These are phyloP conservation scores for Mrakia frigida DNA, from an alignment of 768 basidiomycete species.

Conservation along the genomic window DNA sequence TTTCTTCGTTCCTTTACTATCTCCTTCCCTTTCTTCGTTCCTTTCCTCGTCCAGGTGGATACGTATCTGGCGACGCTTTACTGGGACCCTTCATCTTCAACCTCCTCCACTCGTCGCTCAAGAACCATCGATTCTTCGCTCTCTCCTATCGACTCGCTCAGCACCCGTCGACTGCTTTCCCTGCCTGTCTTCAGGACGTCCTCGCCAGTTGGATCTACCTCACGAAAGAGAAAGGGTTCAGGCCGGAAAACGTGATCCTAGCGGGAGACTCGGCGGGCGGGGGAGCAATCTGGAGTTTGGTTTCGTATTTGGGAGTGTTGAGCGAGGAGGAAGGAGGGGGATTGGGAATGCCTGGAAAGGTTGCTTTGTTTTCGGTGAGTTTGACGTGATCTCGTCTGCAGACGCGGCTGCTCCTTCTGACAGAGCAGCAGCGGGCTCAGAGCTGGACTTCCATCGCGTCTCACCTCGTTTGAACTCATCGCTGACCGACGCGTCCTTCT, in stretches of 20 bases:
- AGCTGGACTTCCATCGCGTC: too few species aligned
- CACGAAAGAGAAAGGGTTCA: not conserved
- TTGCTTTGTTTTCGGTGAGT: constrained; percentile 7
- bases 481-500: not conserved
- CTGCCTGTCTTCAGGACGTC: not conserved
- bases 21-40: not conserved
- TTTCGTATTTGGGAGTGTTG: not conserved
- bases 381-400: too few species aligned
- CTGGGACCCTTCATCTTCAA: constrained; percentile 7
- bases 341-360: not conserved
- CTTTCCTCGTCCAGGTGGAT: not conserved
- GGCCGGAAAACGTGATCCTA: not conserved
- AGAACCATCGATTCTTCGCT: not conserved
- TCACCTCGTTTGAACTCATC: too few species aligned
- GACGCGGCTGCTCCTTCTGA: too few species aligned
- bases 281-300: not conserved
- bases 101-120: not conserved
- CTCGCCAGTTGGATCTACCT: not conserved
- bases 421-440: too few species aligned
- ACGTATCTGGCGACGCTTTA: not conserved
- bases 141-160: not conserved
- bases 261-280: constrained; percentile 1
- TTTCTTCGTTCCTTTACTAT: not conserved
- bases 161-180: not conserved
- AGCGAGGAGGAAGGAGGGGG: not conserved